These are phyloP conservation scores for Salix koriyanagi DNA, from an alignment of 345 rosid genomes.

Conservation along the genomic window DNA sequence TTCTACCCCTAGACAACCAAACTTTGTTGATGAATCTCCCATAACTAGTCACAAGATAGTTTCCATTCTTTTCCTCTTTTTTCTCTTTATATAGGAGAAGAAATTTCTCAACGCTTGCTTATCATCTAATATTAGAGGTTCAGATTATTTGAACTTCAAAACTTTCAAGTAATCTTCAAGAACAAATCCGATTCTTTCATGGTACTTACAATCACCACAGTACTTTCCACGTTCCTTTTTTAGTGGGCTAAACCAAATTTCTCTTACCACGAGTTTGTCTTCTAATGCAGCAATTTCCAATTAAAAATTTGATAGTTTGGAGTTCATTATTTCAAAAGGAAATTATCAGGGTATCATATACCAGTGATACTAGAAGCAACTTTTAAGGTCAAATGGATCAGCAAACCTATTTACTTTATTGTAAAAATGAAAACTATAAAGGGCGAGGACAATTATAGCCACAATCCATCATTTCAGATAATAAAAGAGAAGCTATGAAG, in stretches of 20 bases:
- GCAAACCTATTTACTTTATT: neutral
- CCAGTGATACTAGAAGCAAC: neutral
- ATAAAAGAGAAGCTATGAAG: neutral
- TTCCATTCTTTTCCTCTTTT: neutral
- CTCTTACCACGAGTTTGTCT: neutral
- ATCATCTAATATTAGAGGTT: neutral
- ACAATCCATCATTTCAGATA: neutral
- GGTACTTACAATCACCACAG: neutral
- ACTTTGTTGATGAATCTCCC: neutral
- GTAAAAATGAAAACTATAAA: neutral
- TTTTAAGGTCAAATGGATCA: neutral
- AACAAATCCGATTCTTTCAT: neutral
- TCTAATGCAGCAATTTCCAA: neutral
- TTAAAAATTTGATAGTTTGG: neutral
- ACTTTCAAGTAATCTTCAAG: neutral
- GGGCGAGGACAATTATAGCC: neutral
- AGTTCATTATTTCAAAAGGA: neutral
- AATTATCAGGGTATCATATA: neutral
- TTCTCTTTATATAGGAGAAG: neutral
- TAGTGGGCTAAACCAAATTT: neutral
- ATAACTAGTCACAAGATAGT: neutral
- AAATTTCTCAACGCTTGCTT: neutral
- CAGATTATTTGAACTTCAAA: too few species aligned
- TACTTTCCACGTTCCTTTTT: neutral
- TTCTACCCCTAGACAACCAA: neutral